Evolutionary conservation across 78 protist genomes (phyloP), one percentile per base, ranked within the genome.

Genomic region (Mastigamoeba balamuthi): DNA sequence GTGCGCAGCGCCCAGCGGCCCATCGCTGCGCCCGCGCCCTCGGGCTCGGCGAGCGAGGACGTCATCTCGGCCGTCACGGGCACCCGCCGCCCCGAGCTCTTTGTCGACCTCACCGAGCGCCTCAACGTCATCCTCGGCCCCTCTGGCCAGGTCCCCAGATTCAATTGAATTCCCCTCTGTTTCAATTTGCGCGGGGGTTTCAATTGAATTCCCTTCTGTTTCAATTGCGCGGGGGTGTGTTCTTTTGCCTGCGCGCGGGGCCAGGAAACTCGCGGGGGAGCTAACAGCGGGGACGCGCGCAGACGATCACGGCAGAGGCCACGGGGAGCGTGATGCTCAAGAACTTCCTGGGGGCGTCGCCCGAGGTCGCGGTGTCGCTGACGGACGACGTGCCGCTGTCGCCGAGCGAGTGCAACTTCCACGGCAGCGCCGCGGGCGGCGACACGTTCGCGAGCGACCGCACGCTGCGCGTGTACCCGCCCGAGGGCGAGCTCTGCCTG

Each of bases 31-130:
- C n/a, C n/a, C n/a, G n/a, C n/a, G n/a, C n/a, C n/a, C n/a, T n/a
- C n/a, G n/a, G n/a, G n/a, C n/a, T n/a, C n/a, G n/a, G n/a, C n/a
- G n/a, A n/a, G n/a, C n/a, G n/a, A n/a, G n/a, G n/a, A n/a, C n/a
- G n/a, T n/a, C n/a, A n/a, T n/a, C n/a, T n/a, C n/a, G n/a, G n/a
- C n/a, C n/a, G n/a, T n/a, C n/a, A n/a, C n/a, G n/a, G n/a, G n/a
- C n/a, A n/a, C n/a, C n/a, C n/a, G n/a, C n/a, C n/a, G n/a, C n/a
- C n/a, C n/a, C n/a, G n/a, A n/a, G n/a, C n/a, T n/a, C n/a, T 87
- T 81, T 39, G 75, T 87, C 39, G 91, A 87, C 65, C 39, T 87
- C 28, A 1, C 84, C 38, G 91, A 87, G 64, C 39, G 83, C 17
- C 75, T 87, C 40, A 69, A 75, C 0, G 82, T 74, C 10, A 0